Evolutionary conservation across 257 asterid species (phyloP), one percentile per base, ranked within the genome.

Genomic region (Fraxinus pennsylvanica): DNA sequence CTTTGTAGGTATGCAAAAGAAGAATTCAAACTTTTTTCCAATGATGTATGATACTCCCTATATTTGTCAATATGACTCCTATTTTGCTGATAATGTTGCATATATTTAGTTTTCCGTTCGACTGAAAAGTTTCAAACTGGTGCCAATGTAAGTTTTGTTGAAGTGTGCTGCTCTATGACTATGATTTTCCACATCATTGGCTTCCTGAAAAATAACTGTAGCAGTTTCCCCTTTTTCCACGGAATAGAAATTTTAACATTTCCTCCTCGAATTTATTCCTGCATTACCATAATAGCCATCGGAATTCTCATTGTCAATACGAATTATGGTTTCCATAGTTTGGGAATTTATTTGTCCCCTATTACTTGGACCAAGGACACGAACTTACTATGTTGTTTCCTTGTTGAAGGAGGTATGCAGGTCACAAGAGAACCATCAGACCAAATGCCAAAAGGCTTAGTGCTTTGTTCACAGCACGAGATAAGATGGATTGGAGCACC

Each of bases 391-490:
- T 79, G 68, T 54, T 78, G 71, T 71, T 61, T 15, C 33, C 52
- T 73, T 65, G 36, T 82, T 73, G 73, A 73, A 91, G 97, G 97
- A 85, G 92, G 84, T 91, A 90, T 82, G 85, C 86, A 83, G 93
- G 97, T 69, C 93, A 88, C 76, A 91, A 86, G 82, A 86, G 89
- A 61, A 88, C 97, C n/a, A 87, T 90, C 82, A 84, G 94, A 79
- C 97, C 97, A 50, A 91, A 91, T 81, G 84, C 93, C 5, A 91
- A 88, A 74, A 87, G 84, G 81, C 91, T 91, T 68, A 81, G 85
- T 38, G 80, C 84, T 10, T 80, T 91, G 72, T 90, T 91, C 80
- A 80, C 82, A 68, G 80, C 83, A 33, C 75, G 92, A 13, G 85
- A 85, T 36, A 86, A 78, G 76, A 90, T 87, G 92, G 86, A 80